These are phyloP conservation scores for Lentinula guzmanii DNA, from an alignment of 768 basidiomycete genomes.

Conservation along the genomic window DNA sequence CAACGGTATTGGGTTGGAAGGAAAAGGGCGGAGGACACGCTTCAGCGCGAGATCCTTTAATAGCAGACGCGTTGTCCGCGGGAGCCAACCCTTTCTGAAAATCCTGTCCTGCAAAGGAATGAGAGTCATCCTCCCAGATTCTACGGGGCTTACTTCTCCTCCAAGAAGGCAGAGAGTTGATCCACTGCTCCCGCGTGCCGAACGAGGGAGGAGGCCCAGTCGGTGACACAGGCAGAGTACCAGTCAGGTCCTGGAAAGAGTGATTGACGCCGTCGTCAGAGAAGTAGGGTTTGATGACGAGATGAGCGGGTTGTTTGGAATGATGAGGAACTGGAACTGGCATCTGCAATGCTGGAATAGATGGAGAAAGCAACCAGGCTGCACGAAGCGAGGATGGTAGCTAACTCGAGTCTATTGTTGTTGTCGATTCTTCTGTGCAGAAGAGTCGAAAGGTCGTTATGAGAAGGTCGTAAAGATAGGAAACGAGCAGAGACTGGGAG, in stretches of 20 bases:
- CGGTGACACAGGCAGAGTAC: conserved; percentile 54
- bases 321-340: conserved; percentile 77
- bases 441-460: conserved; percentile 55
- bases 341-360: conserved; percentile 56
- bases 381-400: conserved; percentile 34
- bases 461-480: conserved; percentile 57
- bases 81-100: conserved; percentile 70
- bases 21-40: conserved; percentile 77
- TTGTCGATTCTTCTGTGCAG: conserved; percentile 28
- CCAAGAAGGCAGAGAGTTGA: conserved; percentile 65
- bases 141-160: conserved; percentile 61
- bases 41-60: conserved; percentile 83
- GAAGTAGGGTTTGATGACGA: conserved; percentile 56
- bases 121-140: conserved; percentile 55
- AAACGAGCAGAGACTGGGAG: conserved; percentile 13
- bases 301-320: conserved; percentile 53
- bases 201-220: conserved; percentile 59
- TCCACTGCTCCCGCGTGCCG: conserved; percentile 68
- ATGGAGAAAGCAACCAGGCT: conserved; percentile 34
- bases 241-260: conserved; percentile 48
- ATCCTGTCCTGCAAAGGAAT: conserved; percentile 38
- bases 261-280: conserved; percentile 35
- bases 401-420: conserved; percentile 33
- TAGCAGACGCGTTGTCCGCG: conserved; percentile 73
- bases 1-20: conserved; percentile 14